phyloP scores from a whole-genome alignment of 2,329 filamentous ascomycete species.

The Chaetomiaceae sp. region DNA sequence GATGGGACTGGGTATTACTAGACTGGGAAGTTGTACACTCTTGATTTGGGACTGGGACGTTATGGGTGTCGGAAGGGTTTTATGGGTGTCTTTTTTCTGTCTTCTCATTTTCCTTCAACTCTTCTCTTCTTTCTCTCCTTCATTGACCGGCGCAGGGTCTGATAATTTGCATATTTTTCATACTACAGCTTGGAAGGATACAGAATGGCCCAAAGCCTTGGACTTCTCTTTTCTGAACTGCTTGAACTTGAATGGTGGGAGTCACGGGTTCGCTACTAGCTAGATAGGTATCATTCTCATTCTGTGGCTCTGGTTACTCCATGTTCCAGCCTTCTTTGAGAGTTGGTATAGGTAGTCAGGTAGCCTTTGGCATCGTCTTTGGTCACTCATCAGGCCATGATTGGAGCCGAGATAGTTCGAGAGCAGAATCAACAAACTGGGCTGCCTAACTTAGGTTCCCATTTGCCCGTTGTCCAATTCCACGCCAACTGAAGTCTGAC shows the following conservation, averaged over 20 bases:
- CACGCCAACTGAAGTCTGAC: not conserved
- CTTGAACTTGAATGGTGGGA: not conserved
- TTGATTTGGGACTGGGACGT: not conserved
- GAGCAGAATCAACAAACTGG: not conserved
- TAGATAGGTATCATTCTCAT: too few species aligned
- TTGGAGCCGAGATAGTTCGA: not conserved
- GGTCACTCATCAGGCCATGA: not conserved
- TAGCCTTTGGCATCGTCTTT: not conserved
- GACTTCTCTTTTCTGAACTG: not conserved
- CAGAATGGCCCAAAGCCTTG: slow-evolving; percentile 1
- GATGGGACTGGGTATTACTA: not conserved
- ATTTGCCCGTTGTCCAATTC: too few species aligned
- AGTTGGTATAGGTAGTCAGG: too few species aligned
- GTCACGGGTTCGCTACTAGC: not conserved
- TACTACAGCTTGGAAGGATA: not conserved
- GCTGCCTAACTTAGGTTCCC: not conserved
- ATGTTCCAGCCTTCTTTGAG: not conserved
- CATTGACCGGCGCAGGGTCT: not conserved
- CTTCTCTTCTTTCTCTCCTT: not conserved
- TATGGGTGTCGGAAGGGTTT: not conserved
- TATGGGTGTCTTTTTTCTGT: not conserved
- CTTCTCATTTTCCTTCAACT: not conserved
- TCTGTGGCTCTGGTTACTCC: too few species aligned
- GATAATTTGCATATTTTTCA: not conserved
- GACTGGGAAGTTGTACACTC: too few species aligned